These are phyloP conservation scores for Boletus bicolor DNA, from an alignment of 768 basidiomycete species.

Conservation along the genomic window DNA sequence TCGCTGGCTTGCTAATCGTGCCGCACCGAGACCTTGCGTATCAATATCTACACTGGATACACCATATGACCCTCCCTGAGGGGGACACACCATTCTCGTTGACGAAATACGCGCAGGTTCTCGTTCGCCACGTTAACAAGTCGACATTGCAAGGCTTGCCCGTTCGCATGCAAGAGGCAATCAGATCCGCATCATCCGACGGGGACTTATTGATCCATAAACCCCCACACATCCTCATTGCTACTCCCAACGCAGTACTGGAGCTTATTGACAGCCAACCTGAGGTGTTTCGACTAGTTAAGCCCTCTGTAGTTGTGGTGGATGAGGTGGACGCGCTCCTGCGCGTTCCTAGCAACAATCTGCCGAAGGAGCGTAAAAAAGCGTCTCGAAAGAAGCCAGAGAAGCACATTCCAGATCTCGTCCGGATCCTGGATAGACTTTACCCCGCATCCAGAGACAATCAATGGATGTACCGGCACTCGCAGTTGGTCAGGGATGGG, in stretches of 20 bases:
- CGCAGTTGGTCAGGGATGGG: slow-evolving; percentile 1
- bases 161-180: slow-evolving; percentile 28
- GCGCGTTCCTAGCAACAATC: slow-evolving; percentile 41
- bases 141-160: slow-evolving; percentile 18
- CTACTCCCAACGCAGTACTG: slow-evolving; percentile 65
- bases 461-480: background rate
- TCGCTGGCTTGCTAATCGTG: slow-evolving; percentile 61
- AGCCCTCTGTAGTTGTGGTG: slow-evolving; percentile 58
- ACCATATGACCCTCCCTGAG: slow-evolving; percentile 40
- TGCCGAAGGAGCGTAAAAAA: slow-evolving; percentile 38
- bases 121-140: slow-evolving; percentile 51
- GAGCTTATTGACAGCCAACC: slow-evolving; percentile 50
- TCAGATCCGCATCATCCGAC: slow-evolving; percentile 28
- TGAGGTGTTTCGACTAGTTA: slow-evolving; percentile 41
- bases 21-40: slow-evolving; percentile 72
- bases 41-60: slow-evolving; percentile 65
- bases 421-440: slow-evolving; percentile 56
- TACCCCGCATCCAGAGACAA: slow-evolving; percentile 37
- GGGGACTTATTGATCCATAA: slow-evolving; percentile 37
- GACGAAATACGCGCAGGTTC: slow-evolving; percentile 51
- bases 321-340: slow-evolving; percentile 78
- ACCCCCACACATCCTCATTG: slow-evolving; percentile 66
- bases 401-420: slow-evolving; percentile 57
- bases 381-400: slow-evolving; percentile 38
- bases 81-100: slow-evolving; percentile 35